Conservation (phyloP, 345 rosid species). For the Eucalyptus albens region DNA sequence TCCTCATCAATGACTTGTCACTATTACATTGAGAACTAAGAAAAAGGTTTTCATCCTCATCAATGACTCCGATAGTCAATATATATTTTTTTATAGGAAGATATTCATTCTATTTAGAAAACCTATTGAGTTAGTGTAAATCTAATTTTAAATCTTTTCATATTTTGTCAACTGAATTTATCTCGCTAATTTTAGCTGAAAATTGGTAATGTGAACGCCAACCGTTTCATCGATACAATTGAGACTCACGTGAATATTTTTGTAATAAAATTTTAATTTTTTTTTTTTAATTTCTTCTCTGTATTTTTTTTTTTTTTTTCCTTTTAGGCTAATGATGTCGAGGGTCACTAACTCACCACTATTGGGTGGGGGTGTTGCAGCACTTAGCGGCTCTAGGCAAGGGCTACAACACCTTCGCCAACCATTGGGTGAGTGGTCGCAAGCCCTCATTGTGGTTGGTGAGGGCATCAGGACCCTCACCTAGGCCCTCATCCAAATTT, state of each 20-base stretch:
- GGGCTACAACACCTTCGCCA: neutral
- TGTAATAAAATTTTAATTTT: too few species aligned
- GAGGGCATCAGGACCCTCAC: too few species aligned
- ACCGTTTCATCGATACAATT: too few species aligned
- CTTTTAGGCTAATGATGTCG: neutral
- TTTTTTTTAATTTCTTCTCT: too few species aligned
- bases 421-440: too few species aligned
- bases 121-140: too few species aligned
- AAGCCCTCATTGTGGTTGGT: neutral
- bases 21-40: neutral
- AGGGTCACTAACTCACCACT: neutral
- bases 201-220: accelerated
- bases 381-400: neutral
- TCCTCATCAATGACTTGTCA: neutral
- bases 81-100: neutral
- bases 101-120: neutral
- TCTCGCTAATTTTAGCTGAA: too few species aligned
- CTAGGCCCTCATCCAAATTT: too few species aligned
- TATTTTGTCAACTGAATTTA: too few species aligned
- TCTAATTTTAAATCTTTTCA: neutral
- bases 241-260: neutral
- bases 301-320: too few species aligned
- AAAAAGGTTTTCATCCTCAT: neutral
- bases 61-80: neutral
- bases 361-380: neutral